Base-by-base conservation (phyloP, 805 yeast species). In the Starmerella apicola region DNA sequence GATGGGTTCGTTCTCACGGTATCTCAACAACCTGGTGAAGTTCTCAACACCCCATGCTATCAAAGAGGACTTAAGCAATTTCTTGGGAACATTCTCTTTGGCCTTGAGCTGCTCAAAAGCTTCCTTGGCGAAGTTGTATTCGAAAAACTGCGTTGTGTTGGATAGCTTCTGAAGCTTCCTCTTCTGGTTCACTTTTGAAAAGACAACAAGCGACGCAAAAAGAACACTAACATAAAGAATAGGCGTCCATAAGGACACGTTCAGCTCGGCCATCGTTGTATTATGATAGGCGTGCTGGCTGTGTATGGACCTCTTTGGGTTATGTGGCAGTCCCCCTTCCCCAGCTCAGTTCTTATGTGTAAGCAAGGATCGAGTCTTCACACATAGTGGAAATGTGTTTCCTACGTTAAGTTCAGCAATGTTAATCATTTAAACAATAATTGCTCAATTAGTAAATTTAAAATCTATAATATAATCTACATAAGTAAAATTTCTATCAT, bases 41-140 rank as follows among this genome's bases (percentile, higher is more conserved):
- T 85, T 81, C 62, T 88, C 97, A 7, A 86, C 80, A n/a, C 94
- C 82, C 62, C 82, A 70, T 50, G 72, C 69, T 38, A 76, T 53
- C 31, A 77, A 54, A 1, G 81, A 81, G 13, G 82, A 78, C 54
- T 79, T 80, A 51, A 81, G 51, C 17, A 82, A 77, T 53, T 78
- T 82, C 19, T 79, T 88, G 48, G 86, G 85, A 5, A 85, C 81
- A 45, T 73, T 72, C 15, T 57, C 62, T 51, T 65, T 66, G 13
- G 62, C 64, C 51, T 73, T 71, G 41, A 86, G 64, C 35, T 76
- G 69, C 38, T 65, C 58, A 58, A 78, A 84, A 44, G 83, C 57
- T 41, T 74, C 78, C 47, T 74, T 68, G 4, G 83, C 71, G 46
- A 72, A 67, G 60, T 81, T 80, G 28, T 65, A 50, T 19, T 65